Evolutionary conservation across 2,329 filamentous ascomycete genomes (phyloP).

Genomic region (Eutypa lata): DNA sequence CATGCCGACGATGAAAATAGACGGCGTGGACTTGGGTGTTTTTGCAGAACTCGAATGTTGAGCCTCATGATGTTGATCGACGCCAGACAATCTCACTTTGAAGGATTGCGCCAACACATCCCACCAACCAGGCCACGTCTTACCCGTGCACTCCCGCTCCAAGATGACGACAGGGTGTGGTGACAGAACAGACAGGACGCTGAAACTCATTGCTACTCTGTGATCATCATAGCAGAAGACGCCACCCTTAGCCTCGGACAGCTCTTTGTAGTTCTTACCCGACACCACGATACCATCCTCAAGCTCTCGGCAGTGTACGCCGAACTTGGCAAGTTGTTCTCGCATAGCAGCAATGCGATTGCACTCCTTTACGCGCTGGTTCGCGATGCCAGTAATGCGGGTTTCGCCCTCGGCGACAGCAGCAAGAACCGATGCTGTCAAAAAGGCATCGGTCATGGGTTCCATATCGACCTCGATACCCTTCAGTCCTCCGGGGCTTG

Average conservation of each 20-base stretch:
- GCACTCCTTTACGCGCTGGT: constrained; percentile 97
- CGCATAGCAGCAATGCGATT: constrained; percentile 96
- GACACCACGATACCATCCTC: constrained; percentile 87
- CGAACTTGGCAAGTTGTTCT: constrained; percentile 90
- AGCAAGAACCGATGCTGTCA: constrained; percentile 89
- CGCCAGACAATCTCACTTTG: constrained; percentile 71
- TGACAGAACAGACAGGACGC: constrained; percentile 73
- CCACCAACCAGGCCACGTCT: constrained; percentile 99
- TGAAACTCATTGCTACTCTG: constrained; percentile 97
- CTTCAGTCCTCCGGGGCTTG: constrained; percentile 68
- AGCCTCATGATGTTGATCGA: constrained; percentile 47
- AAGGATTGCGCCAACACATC: constrained; percentile 80
- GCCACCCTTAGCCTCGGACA: constrained; percentile 58
- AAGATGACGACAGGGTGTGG: constrained; percentile 72
- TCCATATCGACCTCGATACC: constrained; percentile 92
- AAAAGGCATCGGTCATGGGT: constrained; percentile 97
- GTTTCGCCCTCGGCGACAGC: constrained; percentile 84
- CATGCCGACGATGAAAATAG: constrained; percentile 96
- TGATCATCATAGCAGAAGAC: constrained; percentile 97
- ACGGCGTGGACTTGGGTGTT: constrained; percentile 50
- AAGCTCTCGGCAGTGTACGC: constrained; percentile 79
- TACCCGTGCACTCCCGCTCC: constrained; percentile 90
- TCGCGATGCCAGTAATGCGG: constrained; percentile 89
- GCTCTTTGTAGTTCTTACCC: constrained; percentile 45
- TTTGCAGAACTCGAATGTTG: constrained; percentile 26